These are phyloP conservation scores for Debaryomycetaceae sp. DNA, from an alignment of 1,139 yeast species.

Conservation along the genomic window DNA sequence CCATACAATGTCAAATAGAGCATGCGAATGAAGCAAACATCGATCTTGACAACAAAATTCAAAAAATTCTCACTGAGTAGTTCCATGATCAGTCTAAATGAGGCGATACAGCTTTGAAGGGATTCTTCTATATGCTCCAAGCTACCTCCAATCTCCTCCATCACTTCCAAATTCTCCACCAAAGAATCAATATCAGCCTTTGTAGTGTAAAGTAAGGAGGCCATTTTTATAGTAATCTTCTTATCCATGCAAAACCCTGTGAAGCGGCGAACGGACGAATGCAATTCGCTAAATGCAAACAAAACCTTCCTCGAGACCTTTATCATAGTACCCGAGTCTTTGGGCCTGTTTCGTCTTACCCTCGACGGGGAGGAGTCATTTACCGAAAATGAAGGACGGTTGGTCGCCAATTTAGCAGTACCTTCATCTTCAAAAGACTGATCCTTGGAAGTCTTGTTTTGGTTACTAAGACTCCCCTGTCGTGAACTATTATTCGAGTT, in stretches of 20 bases:
- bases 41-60: constrained; percentile 52
- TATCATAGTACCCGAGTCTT: constrained; percentile 29
- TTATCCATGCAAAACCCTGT: constrained; percentile 67
- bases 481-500: constrained; percentile 1
- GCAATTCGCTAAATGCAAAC: constrained; percentile 66
- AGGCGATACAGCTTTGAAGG: constrained; percentile 30
- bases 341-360: constrained; percentile 9
- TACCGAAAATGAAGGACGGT: neutral
- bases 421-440: constrained; percentile 1
- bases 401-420: neutral
- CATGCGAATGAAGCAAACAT: constrained; percentile 69
- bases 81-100: constrained; percentile 53
- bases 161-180: constrained; percentile 56
- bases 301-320: constrained; percentile 54
- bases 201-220: constrained; percentile 51
- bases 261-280: constrained; percentile 63
- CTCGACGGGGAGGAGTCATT: constrained; percentile 9
- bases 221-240: constrained; percentile 56
- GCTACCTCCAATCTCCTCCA: constrained; percentile 42
- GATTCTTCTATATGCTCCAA: constrained; percentile 27
- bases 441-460: constrained; percentile 2
- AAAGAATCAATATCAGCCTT: constrained; percentile 57
- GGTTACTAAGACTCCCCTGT: constrained; percentile 3
- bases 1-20: constrained; percentile 69
- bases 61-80: constrained; percentile 46